Evolutionary conservation across 306 rosid genomes (phyloP).

Genomic region (Prunus dulcis): DNA sequence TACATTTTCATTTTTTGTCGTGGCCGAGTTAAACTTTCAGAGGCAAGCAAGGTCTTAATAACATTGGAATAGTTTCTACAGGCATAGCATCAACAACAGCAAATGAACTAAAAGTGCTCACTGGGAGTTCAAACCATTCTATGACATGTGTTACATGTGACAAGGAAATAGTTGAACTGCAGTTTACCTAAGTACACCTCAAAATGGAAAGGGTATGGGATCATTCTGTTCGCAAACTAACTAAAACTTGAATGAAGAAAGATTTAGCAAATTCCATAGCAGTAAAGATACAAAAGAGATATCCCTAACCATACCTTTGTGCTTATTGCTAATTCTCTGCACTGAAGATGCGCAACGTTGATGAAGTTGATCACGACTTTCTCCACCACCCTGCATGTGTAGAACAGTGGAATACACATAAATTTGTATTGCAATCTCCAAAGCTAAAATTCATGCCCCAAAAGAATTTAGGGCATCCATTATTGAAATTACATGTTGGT

Average conservation of each 20-base stretch:
- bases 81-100: not conserved
- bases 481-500: not conserved
- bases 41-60: not conserved
- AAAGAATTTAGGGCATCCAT: not conserved
- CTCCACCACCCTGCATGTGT: conserved; percentile 85
- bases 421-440: not conserved
- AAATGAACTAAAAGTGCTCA: not conserved
- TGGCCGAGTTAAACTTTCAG: not conserved
- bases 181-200: not conserved
- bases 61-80: not conserved
- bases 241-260: not conserved
- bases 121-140: conserved; percentile 11
- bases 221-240: not conserved
- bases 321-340: conserved; percentile 61
- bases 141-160: not conserved
- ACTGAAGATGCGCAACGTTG: conserved; percentile 70
- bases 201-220: not conserved
- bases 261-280: not conserved
- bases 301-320: conserved; percentile 49
- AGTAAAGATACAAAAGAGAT: conserved; percentile 5
- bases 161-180: not conserved
- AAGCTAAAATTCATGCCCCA: not conserved
- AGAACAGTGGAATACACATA: conserved; percentile 17
- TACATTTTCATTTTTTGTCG: not conserved
- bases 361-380: conserved; percentile 73